Conservation (phyloP, 768 basidiomycete genomes). For the Tulasnella sp. region DNA sequence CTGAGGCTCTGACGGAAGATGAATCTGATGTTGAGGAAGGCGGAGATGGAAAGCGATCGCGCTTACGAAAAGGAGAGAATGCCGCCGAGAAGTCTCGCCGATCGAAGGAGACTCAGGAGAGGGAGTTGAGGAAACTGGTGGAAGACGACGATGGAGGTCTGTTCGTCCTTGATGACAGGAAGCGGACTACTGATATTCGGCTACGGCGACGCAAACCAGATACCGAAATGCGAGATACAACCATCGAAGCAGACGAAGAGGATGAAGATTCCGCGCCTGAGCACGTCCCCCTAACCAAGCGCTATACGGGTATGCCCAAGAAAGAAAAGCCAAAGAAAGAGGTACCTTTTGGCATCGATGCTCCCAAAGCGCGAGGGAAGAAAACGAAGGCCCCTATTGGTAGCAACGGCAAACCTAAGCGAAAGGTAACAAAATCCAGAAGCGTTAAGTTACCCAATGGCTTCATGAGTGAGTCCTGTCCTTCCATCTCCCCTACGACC, state of each 20-base stretch:
- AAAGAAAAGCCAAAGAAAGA: constrained; percentile 23
- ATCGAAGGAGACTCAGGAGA: constrained; percentile 25
- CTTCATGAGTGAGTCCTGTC: constrained; percentile 48
- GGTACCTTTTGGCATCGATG: constrained; percentile 24
- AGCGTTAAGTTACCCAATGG: constrained; percentile 55
- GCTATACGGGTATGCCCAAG: constrained; percentile 23
- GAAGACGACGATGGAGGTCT: constrained; percentile 59
- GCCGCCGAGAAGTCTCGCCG: background rate
- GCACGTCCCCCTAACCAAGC: constrained; percentile 21
- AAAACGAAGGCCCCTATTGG: constrained; percentile 59
- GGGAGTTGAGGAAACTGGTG: constrained; percentile 55
- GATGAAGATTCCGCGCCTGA: constrained; percentile 21
- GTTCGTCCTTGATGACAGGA: background rate
- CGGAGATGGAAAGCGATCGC: background rate
- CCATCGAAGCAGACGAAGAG: constrained; percentile 30
- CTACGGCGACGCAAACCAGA: constrained; percentile 14
- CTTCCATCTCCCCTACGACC: constrained; percentile 2
- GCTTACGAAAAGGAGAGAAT: constrained; percentile 25
- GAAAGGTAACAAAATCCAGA: constrained; percentile 52
- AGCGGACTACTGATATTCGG: constrained; percentile 21
- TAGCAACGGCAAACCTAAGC: constrained; percentile 69
- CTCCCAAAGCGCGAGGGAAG: constrained; percentile 34
- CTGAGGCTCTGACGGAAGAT: constrained; percentile 10
- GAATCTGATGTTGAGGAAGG: constrained; percentile 1
- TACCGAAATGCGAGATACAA: constrained; percentile 24